These are phyloP conservation scores for Fusarium nematophilum DNA, from an alignment of 2,329 filamentous ascomycete genomes.

Conservation along the genomic window DNA sequence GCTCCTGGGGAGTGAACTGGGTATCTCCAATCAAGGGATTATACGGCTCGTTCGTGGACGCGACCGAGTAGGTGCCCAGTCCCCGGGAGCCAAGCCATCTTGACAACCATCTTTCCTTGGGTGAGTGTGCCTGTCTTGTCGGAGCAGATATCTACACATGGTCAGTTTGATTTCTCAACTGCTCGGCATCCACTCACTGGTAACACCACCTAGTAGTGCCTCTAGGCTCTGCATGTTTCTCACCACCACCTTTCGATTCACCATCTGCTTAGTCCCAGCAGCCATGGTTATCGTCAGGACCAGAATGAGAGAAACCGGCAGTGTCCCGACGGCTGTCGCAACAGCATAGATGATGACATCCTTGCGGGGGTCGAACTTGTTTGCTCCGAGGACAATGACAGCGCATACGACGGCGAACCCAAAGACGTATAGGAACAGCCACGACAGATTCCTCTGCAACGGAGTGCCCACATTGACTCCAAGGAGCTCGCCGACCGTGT, in stretches of 20 bases:
- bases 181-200: slow-evolving; percentile 49
- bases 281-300: slow-evolving; percentile 71
- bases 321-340: slow-evolving; percentile 56
- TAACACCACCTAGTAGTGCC: slow-evolving; percentile 63
- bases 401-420: slow-evolving; percentile 36
- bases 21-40: slow-evolving; percentile 40
- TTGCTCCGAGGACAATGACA: slow-evolving; percentile 34
- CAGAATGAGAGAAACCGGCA: slow-evolving; percentile 58
- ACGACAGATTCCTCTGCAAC: slow-evolving; percentile 74
- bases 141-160: slow-evolving; percentile 45
- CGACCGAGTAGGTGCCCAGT: slow-evolving; percentile 45
- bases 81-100: slow-evolving; percentile 48
- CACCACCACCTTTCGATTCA: slow-evolving; percentile 60
- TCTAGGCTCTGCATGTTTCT: slow-evolving; percentile 54
- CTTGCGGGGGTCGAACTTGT: slow-evolving; percentile 45
- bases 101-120: slow-evolving; percentile 47
- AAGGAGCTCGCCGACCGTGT: slow-evolving; percentile 54
- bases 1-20: slow-evolving; percentile 24
- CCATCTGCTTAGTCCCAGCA: slow-evolving; percentile 62
- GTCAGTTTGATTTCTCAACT: neutral
- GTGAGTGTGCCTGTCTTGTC: slow-evolving; percentile 52
- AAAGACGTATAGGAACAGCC: slow-evolving; percentile 70
- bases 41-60: slow-evolving; percentile 44
- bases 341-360: slow-evolving; percentile 56
- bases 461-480: slow-evolving; percentile 70